These are phyloP conservation scores for Astrocystis sublimbata DNA, from an alignment of 495 filamentous ascomycete genomes.

Conservation along the genomic window DNA sequence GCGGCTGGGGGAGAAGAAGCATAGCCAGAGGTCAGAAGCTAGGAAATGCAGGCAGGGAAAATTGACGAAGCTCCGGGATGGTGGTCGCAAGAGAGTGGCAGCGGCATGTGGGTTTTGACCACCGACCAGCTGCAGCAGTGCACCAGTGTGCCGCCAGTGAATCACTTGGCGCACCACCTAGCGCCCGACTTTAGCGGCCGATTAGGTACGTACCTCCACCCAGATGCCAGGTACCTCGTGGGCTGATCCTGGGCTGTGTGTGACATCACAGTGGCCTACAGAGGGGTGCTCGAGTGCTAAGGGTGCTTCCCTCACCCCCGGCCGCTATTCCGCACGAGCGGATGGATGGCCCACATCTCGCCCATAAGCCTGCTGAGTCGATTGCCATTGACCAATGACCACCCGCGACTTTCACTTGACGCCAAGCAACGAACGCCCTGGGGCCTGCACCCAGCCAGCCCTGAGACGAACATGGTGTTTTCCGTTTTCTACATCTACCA, in stretches of 20 bases:
- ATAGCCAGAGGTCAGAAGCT: no score
- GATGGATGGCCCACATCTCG: no score
- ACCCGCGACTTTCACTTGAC: no score
- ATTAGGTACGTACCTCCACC: no score
- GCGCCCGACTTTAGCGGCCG: no score
- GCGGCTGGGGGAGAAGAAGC: not conserved
- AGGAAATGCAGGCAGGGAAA: constrained; percentile 7
- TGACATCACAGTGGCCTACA: not conserved
- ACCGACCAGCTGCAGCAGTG: not conserved
- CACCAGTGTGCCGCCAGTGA: no score
- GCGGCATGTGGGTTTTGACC: not conserved
- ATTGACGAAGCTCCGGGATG: not conserved
- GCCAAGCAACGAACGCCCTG: not conserved
- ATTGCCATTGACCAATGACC: not conserved
- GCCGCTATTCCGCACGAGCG: constrained; percentile 5
- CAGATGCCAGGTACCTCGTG: no score
- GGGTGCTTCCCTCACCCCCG: no score
- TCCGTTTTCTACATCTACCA: not conserved
- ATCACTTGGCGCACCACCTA: no score
- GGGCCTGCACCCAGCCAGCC: no score
- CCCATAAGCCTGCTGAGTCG: constrained; percentile 2
- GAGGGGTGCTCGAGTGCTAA: not conserved
- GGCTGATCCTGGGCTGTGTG: not conserved
- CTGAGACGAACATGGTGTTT: not conserved
- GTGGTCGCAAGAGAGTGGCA: no score